Evolutionary conservation across 345 rosid genomes (phyloP).

Genomic region (Populus nigra): DNA sequence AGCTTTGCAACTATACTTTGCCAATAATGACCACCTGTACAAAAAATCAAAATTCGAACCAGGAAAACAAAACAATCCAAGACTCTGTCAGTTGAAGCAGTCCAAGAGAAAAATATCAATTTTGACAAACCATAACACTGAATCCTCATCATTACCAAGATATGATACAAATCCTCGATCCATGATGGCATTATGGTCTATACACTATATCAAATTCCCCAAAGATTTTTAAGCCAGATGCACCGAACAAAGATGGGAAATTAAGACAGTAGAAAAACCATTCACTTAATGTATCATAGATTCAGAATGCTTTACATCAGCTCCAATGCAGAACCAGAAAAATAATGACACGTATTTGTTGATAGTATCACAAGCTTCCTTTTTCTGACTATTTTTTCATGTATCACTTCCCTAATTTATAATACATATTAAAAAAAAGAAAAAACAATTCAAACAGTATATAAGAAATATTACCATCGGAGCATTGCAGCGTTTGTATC

Average conservation of each 20-base stretch:
- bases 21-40: constrained; percentile 97
- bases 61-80: not conserved
- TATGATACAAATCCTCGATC: not conserved
- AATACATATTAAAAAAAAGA: not conserved
- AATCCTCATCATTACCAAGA: not conserved
- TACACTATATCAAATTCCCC: no score
- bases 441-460: not conserved
- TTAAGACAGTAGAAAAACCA: not conserved
- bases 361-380: constrained; percentile 3
- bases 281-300: not conserved
- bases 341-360: not conserved
- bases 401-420: not conserved
- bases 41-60: constrained; percentile 11
- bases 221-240: not conserved
- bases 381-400: not conserved
- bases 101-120: not conserved
- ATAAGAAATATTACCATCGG: constrained; percentile 63
- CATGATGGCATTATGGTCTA: not conserved
- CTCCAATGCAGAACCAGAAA: constrained; percentile 2
- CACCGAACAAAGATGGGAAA: not conserved
- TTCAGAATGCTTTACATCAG: constrained; percentile 6
- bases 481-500: constrained; percentile 99
- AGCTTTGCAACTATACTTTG: constrained; percentile 96
- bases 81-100: not conserved
- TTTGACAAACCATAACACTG: not conserved